phyloP scores from a whole-genome alignment of 306 rosid species.

The Sesbania bispinosa region DNA sequence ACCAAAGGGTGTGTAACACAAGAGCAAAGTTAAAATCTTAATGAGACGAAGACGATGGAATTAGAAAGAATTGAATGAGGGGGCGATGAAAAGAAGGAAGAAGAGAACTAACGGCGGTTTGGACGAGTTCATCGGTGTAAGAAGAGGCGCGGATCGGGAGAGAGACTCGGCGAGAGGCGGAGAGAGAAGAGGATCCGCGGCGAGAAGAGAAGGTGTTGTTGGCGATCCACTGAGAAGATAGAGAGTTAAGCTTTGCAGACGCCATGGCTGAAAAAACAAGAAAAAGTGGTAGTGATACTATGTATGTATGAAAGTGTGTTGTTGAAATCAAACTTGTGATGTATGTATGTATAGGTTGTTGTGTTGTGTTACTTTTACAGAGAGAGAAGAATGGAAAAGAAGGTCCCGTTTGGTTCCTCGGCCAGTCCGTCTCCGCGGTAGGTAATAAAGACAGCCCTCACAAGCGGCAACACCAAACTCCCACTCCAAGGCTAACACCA shows the following conservation, averaged over 20 bases:
- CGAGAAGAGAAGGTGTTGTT: slow-evolving; percentile 60
- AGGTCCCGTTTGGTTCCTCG: not conserved
- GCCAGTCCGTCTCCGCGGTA: slow-evolving; percentile 22
- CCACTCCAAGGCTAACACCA: not conserved
- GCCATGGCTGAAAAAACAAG: slow-evolving; percentile 39
- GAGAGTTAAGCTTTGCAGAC: slow-evolving; percentile 58
- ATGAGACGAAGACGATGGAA: not conserved
- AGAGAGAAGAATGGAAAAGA: too few species aligned
- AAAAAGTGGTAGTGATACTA: not conserved
- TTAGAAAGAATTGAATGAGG: not conserved
- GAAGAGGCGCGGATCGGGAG: slow-evolving; percentile 83
- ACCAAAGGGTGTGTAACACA: not conserved
- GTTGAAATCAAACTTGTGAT: not conserved
- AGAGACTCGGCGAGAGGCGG: slow-evolving; percentile 50
- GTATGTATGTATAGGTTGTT: not conserved
- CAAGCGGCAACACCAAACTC: slow-evolving; percentile 24
- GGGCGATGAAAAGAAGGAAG: not conserved
- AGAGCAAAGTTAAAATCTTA: not conserved
- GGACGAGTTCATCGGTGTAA: slow-evolving; percentile 79
- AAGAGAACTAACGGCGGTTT: slow-evolving; percentile 71
- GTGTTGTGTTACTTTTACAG: too few species aligned
- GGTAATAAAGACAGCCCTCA: slow-evolving; percentile 11
- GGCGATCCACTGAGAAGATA: slow-evolving; percentile 72
- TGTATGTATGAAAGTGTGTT: too few species aligned
- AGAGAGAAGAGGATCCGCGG: slow-evolving; percentile 48